These are phyloP conservation scores for Suillus brevipes DNA, from an alignment of 768 basidiomycete genomes.

Conservation along the genomic window DNA sequence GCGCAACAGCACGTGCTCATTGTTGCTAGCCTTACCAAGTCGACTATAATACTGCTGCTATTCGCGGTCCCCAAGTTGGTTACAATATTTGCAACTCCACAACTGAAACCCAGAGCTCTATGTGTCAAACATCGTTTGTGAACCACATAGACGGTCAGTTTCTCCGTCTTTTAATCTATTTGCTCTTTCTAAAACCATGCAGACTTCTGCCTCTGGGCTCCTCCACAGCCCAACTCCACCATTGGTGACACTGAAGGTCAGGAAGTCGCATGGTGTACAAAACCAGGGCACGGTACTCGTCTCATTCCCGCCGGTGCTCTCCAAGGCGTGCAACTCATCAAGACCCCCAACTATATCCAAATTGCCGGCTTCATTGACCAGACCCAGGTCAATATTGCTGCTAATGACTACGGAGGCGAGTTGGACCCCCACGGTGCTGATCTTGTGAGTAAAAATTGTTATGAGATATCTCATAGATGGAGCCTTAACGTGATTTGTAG, in stretches of 20 bases:
- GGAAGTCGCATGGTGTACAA: constrained; percentile 79
- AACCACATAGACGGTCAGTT: constrained; percentile 52
- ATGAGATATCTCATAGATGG: constrained; percentile 34
- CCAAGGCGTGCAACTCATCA: constrained; percentile 62
- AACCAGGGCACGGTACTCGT: constrained; percentile 68
- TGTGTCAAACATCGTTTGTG: constrained; percentile 70
- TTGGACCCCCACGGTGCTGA: constrained; percentile 74
- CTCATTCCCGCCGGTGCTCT: constrained; percentile 69
- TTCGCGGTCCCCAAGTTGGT: constrained; percentile 60
- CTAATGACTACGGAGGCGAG: constrained; percentile 66
- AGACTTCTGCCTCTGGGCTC: constrained; percentile 77
- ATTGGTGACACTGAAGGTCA: constrained; percentile 70
- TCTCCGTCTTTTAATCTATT: not conserved
- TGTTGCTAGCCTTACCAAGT: constrained; percentile 49
- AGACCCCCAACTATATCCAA: constrained; percentile 58
- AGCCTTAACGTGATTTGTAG: constrained; percentile 31
- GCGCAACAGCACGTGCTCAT: not conserved
- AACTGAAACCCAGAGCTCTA: constrained; percentile 57
- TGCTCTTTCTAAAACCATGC: constrained; percentile 30
- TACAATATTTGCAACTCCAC: constrained; percentile 71
- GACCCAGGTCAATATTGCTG: constrained; percentile 49
- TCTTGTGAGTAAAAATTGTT: constrained; percentile 30
- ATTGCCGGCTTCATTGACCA: constrained; percentile 67
- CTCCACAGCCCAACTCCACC: constrained; percentile 46
- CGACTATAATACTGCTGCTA: constrained; percentile 37